Conservation (phyloP, 768 basidiomycete species). For the Pisolithus albus region DNA sequence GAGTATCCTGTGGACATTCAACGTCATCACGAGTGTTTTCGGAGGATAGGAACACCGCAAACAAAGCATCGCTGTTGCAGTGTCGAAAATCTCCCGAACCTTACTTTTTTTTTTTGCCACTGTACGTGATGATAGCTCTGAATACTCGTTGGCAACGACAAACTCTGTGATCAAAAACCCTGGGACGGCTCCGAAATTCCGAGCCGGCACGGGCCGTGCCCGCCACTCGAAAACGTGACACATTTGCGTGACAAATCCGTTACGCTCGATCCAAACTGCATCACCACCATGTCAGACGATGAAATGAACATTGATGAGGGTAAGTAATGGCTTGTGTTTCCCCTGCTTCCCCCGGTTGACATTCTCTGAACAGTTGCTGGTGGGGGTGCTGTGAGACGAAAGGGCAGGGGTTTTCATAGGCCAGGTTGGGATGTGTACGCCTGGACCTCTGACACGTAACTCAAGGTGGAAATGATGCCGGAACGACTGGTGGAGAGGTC, state of each 20-base stretch:
- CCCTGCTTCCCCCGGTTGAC: not conserved
- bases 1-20: no score
- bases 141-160: no score
- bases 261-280: constrained; percentile 11
- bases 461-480: constrained; percentile 57
- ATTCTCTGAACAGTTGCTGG: constrained; percentile 36
- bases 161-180: not conserved
- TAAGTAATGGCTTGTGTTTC: not conserved
- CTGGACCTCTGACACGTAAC: constrained; percentile 5
- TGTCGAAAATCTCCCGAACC: no score
- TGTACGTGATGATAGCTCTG: no score
- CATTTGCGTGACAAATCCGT: constrained; percentile 2
- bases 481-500: constrained; percentile 49
- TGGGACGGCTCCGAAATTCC: not conserved
- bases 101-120: no score
- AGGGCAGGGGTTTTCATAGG: no score
- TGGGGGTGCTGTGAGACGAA: no score
- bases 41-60: no score
- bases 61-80: no score
- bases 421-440: not conserved
- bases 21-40: no score
- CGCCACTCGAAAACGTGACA: not conserved
- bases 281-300: constrained; percentile 75
- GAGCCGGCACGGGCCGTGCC: not conserved
- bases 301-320: constrained; percentile 88